Percentiles rank a stretch among this genome's conserved stretches.
Conservation (phyloP, 2,329 filamentous ascomycete species). For the Pyrenophora teres region DNA sequence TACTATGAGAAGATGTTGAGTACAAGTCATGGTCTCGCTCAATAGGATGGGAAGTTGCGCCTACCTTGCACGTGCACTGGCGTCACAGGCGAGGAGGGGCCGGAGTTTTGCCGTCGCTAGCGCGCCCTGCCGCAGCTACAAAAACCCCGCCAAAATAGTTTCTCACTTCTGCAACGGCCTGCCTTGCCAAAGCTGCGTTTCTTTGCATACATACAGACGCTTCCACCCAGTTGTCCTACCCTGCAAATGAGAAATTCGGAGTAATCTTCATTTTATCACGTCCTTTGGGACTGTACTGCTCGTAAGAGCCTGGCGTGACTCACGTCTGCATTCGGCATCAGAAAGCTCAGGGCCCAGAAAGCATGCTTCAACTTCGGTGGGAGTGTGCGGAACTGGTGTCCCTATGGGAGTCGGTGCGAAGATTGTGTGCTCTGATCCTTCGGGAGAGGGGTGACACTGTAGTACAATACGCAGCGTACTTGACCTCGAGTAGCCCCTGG, state of each 20-base stretch:
- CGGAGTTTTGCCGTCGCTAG: conserved; percentile 22
- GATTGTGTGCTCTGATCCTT: conserved; percentile 73
- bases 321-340: conserved; percentile 86
- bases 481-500: conserved; percentile 47
- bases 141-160: conserved; percentile 46
- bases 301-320: conserved; percentile 86
- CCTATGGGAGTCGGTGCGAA: conserved; percentile 94
- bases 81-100: no score
- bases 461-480: conserved; percentile 95
- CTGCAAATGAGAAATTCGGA: conserved; percentile 98
- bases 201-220: conserved; percentile 81
- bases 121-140: conserved; percentile 34
- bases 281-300: conserved; percentile 63
- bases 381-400: conserved; percentile 45
- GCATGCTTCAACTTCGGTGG: conserved; percentile 28
- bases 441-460: conserved; percentile 67
- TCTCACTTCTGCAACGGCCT: conserved; percentile 66
- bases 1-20: no score
- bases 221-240: conserved; percentile 35
- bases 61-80: no score
- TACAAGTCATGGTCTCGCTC: no score
- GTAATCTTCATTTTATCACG: conserved; percentile 77
- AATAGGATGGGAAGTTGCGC: no score
- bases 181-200: conserved; percentile 93
- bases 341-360: conserved; percentile 72